Conservation (phyloP, 352 stramenopile genomes). For the Globisporangium emineosum region DNA sequence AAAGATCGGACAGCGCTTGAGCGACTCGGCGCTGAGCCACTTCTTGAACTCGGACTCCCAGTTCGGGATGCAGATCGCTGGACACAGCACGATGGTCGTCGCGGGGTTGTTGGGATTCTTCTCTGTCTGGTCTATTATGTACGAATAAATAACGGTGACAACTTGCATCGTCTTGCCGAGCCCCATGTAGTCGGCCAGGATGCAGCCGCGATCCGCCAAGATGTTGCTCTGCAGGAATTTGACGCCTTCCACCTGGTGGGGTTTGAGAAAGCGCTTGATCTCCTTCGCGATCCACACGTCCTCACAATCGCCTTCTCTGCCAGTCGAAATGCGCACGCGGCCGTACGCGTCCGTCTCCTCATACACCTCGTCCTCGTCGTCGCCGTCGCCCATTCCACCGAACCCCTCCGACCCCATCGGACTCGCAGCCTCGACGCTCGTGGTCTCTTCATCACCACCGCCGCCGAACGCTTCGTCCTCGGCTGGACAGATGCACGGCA, state of each 20-base stretch:
- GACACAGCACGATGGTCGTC: conserved; percentile 91
- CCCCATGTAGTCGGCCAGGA: conserved; percentile 90
- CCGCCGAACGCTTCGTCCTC: conserved; percentile 35
- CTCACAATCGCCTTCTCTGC: not conserved
- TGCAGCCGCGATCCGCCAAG: conserved; percentile 57
- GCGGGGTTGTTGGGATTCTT: conserved; percentile 18
- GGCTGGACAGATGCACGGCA: conserved; percentile 73
- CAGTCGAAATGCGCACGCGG: conserved; percentile 40
- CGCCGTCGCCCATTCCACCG: conserved; percentile 11
- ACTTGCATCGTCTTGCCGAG: conserved; percentile 89
- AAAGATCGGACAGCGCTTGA: conserved; percentile 53
- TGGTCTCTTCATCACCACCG: conserved; percentile 36
- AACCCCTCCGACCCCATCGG: conserved; percentile 25
- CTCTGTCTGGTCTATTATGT: conserved; percentile 52
- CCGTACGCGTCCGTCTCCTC: conserved; percentile 47
- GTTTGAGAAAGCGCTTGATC: conserved; percentile 73
- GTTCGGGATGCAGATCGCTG: conserved; percentile 96
- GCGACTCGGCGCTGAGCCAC: conserved; percentile 82
- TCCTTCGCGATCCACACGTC: conserved; percentile 69
- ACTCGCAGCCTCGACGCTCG: conserved; percentile 40
- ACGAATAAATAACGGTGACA: conserved; percentile 83
- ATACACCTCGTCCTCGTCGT: conserved; percentile 20
- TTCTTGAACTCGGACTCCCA: conserved; percentile 98
- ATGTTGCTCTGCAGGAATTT: conserved; percentile 68
- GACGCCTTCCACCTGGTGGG: conserved; percentile 74